These are phyloP conservation scores for Turritis glabra DNA, from an alignment of 345 rosid genomes.

Conservation along the genomic window DNA sequence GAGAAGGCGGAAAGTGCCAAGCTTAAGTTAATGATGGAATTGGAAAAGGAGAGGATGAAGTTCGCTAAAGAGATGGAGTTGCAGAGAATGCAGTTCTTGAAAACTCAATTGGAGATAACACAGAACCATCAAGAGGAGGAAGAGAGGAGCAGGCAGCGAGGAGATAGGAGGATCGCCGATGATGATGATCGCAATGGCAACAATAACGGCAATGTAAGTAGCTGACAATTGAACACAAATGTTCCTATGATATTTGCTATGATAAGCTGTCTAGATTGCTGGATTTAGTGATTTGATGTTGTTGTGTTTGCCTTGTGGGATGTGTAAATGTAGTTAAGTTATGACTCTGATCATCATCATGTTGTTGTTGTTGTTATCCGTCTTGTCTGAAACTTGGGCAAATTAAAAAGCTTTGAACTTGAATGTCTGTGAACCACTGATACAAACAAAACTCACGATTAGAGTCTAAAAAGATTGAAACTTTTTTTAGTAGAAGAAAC, in stretches of 20 bases:
- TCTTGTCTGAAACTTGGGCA: conserved; percentile 25
- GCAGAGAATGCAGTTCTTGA: conserved; percentile 94
- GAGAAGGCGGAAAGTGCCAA: conserved; percentile 84
- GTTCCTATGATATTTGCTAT: conserved; percentile 20
- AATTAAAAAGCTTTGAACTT: conserved; percentile 14
- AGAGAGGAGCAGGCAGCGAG: conserved; percentile 18
- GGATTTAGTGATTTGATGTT: conserved; percentile 22
- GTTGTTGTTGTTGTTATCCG: conserved; percentile 7
- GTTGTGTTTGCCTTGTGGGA: conserved; percentile 19
- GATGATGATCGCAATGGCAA: conserved; percentile 26
- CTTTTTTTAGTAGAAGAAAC: neutral
- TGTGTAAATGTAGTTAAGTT: conserved; percentile 35
- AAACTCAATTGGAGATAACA: conserved; percentile 76
- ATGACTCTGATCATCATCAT: conserved; percentile 19
- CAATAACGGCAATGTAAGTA: conserved; percentile 43
- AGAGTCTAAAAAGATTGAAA: neutral
- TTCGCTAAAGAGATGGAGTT: conserved; percentile 84
- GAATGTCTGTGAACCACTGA: neutral
- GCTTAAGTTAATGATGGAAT: conserved; percentile 72
- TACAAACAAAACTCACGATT: neutral
- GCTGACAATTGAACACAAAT: conserved; percentile 30
- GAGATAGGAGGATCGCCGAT: conserved; percentile 15
- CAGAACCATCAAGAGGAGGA: conserved; percentile 47
- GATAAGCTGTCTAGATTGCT: conserved; percentile 14
- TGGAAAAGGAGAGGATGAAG: conserved; percentile 91